Percentiles rank a stretch among this genome's conserved stretches.
Conservation (phyloP, 306 rosid species). For the Malus sylvestris region DNA sequence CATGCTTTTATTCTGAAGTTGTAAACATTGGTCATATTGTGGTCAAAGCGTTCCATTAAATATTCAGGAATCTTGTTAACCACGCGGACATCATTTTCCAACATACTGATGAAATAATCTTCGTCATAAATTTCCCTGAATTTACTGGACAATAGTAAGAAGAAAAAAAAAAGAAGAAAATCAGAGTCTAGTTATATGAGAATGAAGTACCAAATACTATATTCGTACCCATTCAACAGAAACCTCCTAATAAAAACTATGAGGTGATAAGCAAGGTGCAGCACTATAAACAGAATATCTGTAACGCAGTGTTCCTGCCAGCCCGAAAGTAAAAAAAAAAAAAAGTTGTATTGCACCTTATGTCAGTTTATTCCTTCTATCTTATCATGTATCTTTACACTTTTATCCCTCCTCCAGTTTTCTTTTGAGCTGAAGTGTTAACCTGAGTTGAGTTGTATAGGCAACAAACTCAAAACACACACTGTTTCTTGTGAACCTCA, state of each 20-base stretch:
- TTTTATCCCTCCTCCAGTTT: neutral
- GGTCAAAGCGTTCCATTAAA: constrained; percentile 93
- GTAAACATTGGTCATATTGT: constrained; percentile 82
- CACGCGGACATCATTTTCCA: constrained; percentile 76
- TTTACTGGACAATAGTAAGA: constrained; percentile 50
- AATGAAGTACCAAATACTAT: constrained; percentile 9
- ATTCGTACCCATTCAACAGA: neutral
- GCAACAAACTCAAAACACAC: neutral
- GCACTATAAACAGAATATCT: neutral
- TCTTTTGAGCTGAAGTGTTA: neutral
- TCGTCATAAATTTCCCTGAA: constrained; percentile 84
- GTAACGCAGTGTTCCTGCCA: neutral
- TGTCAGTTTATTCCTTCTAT: neutral
- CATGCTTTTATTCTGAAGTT: constrained; percentile 97
- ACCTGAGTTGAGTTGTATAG: neutral
- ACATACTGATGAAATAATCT: constrained; percentile 57
- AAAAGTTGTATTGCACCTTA: neutral
- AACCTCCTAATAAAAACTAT: neutral
- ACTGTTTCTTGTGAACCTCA: neutral
- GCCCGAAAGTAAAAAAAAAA: neutral
- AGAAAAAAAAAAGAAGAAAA: neutral
- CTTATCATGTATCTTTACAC: neutral
- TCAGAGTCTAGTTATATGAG: constrained; percentile 24
- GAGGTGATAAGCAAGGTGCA: neutral
- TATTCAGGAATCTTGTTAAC: constrained; percentile 77